Percentiles rank a stretch among this genome's conserved stretches.
Evolutionary conservation across 805 yeast species (phyloP).

Genomic region (Pichia nanzhaoensis): DNA sequence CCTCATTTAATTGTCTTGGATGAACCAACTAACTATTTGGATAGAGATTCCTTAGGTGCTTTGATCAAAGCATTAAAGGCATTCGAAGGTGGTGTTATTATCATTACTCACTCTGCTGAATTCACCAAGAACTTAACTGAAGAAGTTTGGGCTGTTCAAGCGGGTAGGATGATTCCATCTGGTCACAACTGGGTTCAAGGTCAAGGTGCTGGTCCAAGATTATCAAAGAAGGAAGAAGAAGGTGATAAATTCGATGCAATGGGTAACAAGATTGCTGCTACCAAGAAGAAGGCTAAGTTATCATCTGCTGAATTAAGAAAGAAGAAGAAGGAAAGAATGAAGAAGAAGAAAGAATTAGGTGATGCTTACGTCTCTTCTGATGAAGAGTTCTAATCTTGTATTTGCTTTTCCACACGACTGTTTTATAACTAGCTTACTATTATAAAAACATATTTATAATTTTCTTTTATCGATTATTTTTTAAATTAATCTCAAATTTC

Average conservation of each 20-base stretch:
- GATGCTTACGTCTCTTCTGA: constrained; percentile 94
- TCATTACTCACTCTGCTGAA: constrained; percentile 99
- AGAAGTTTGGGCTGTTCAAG: constrained; percentile 99
- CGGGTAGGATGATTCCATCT: constrained; percentile 99
- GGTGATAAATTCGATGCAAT: constrained; percentile 99
- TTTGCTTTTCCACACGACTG: neutral
- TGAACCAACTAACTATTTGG: constrained; percentile 99
- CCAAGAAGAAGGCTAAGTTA: constrained; percentile 94
- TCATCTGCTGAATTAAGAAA: constrained; percentile 99
- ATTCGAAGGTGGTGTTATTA: constrained; percentile 99
- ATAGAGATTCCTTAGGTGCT: constrained; percentile 99
- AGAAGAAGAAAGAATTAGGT: constrained; percentile 99
- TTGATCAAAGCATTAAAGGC: constrained; percentile 97
- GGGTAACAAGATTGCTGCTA: constrained; percentile 99
- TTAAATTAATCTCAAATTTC: no score
- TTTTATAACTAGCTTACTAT: neutral
- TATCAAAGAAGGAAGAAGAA: constrained; percentile 89
- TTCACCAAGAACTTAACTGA: constrained; percentile 99
- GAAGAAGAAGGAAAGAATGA: constrained; percentile 99
- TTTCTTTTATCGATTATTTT: constrained; percentile 2
- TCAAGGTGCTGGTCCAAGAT: constrained; percentile 99
- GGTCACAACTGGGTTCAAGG: constrained; percentile 99
- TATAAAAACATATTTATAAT: neutral
- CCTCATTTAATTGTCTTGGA: constrained; percentile 99
- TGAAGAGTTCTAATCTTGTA: constrained; percentile 59